Conservation (phyloP, 1,139 yeast species). For the Debaryomyces singareniensis region DNA sequence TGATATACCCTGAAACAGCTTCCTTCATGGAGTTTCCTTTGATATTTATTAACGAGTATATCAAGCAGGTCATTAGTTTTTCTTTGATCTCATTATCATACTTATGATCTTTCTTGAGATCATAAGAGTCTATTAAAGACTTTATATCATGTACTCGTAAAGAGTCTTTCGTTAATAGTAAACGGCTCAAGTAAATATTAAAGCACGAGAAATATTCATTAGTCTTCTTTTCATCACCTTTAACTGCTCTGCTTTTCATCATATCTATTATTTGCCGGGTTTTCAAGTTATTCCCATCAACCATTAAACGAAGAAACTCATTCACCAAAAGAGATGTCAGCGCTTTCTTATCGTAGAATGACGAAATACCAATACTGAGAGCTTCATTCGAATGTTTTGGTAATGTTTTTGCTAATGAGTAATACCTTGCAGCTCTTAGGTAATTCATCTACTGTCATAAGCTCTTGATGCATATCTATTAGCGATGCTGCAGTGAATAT, state of each 20-base stretch:
- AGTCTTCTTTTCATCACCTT: slow-evolving; percentile 2
- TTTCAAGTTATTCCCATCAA: no score
- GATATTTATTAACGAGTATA: slow-evolving; percentile 2
- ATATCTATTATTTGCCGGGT: neutral
- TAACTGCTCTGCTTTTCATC: neutral
- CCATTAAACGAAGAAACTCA: no score
- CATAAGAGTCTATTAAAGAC: slow-evolving; percentile 9
- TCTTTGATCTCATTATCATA: slow-evolving; percentile 3
- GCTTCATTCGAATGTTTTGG: slow-evolving; percentile 3
- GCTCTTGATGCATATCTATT: no score
- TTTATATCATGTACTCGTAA: slow-evolving; percentile 10
- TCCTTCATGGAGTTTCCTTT: slow-evolving; percentile 1
- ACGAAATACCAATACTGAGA: no score
- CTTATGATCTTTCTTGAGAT: slow-evolving; percentile 1
- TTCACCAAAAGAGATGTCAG: no score
- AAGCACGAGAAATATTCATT: slow-evolving; percentile 12
- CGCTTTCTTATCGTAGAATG: no score
- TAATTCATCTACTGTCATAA: neutral
- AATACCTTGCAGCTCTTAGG: neutral
- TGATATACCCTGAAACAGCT: slow-evolving; percentile 4
- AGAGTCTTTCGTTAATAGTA: slow-evolving; percentile 3
- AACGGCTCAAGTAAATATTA: slow-evolving; percentile 7
- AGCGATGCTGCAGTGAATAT: no score
- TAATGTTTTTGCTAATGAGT: slow-evolving; percentile 5
- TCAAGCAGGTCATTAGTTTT: slow-evolving; percentile 3